These are phyloP conservation scores for Astrocystis sublimbata DNA, from an alignment of 495 filamentous ascomycete genomes.

Conservation along the genomic window DNA sequence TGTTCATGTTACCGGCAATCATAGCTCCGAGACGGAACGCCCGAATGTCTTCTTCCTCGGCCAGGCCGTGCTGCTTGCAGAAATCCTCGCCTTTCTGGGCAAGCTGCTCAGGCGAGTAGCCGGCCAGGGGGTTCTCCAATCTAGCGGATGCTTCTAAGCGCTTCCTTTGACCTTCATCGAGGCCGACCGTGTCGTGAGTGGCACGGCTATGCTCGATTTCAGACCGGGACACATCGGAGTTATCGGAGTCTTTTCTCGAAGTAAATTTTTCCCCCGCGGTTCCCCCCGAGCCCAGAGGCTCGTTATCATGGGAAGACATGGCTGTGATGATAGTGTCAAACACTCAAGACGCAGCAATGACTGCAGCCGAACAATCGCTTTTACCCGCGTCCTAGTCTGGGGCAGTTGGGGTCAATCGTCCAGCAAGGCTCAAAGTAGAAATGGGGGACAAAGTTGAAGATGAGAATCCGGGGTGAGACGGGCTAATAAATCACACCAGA, in stretches of 20 bases:
- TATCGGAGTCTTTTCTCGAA: constrained; percentile 23
- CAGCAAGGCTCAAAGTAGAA: background rate
- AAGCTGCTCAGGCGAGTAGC: constrained; percentile 60
- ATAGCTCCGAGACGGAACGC: constrained; percentile 74
- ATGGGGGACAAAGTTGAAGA: background rate
- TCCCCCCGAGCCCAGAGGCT: constrained; percentile 15
- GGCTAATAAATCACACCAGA: constrained; percentile 5
- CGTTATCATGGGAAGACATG: constrained; percentile 22
- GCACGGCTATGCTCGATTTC: constrained; percentile 22
- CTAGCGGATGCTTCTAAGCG: constrained; percentile 36
- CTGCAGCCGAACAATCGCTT: background rate
- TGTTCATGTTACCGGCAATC: constrained; percentile 48
- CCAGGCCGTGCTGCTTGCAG: constrained; percentile 62
- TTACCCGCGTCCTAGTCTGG: background rate
- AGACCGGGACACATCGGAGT: constrained; percentile 23
- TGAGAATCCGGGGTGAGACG: background rate
- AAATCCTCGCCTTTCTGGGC: constrained; percentile 65
- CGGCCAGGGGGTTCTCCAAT: constrained; percentile 70
- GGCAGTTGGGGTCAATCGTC: background rate
- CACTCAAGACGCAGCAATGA: background rate
- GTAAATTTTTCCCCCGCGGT: constrained; percentile 16
- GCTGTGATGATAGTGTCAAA: background rate
- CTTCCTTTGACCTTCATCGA: constrained; percentile 25
- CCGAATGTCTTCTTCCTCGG: constrained; percentile 62
- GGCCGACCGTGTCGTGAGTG: constrained; percentile 4